Base-by-base conservation (phyloP, 805 yeast species). In the Kregervanrija fluxuum region DNA sequence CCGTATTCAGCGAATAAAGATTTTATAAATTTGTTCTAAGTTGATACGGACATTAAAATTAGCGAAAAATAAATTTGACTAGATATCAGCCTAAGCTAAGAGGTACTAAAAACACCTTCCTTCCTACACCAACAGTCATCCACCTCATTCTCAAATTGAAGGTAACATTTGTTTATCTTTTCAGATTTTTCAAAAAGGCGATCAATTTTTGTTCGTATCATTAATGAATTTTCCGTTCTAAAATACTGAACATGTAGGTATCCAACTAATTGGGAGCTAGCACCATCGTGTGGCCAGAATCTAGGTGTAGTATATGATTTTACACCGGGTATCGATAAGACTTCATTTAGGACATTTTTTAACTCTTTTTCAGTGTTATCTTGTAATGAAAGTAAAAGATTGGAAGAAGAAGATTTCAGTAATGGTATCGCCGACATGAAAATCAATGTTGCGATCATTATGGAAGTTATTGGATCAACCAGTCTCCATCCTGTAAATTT, bases 401-500 rank as follows among this genome's bases (percentile, higher is more conserved):
- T 78, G 4, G 80, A 73, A 0, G 95, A 85, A 0, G 97, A 84
- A 0, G 95, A 82, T 53, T 77, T 79, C 35, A 93, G 72, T 44
- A 93, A 69, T 1, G 99, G 98, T 0, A 89, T 55, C 0, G 98
- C 88, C 3, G 96, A 87, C 5, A 78, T 49, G 45, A 91, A 76
- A 49, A 93, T 88, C 55, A 91, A 69, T 5, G 75, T 62, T 0
- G 96, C 96, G 48, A 93, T 91, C 53, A 90, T 71, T 3, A 93
- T 71, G 1, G 98, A 90, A 0, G 97, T 95, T 15, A 93, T 64
- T 1, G 99, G 97, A 59, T 93, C 99, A 58, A 91, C 83, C 1
- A 95, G 82, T 44, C 80, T 75, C 79, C 85, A 76, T 13, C 79
- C 77, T 9, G 74, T 65, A 32, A 79, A 55, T 47, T 81, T 78